Base-by-base conservation (phyloP, 495 filamentous ascomycete species). In the Entonaema liquescens region DNA sequence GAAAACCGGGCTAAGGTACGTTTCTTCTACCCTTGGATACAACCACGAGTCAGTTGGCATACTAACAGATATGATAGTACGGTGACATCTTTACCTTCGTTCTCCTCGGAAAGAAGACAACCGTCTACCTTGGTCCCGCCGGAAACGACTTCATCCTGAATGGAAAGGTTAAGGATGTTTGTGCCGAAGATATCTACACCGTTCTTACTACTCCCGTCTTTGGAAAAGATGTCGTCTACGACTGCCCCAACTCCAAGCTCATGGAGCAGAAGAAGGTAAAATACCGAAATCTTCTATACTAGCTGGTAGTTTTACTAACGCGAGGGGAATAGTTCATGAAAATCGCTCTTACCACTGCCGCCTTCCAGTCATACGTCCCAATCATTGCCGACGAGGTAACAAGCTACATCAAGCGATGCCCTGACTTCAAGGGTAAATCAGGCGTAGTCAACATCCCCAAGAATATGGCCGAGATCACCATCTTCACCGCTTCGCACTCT, bases 131-230 rank as follows among this genome's bases (percentile, higher is more conserved):
- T 52, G 93, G 93, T 1, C 81, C 87, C n/a, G 82, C 90, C 65
- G 93, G 93, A 63, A 96, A 94, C 76, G 90, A 94, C 28, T 95
- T 95, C 73, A 92, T 95, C 74, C 84, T 95, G 53, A 94, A 95
- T 77, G 92, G 90, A 70, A 95, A 94, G 76, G 83, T 92, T 52
- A 89, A 88, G 74, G 92, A 95, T 76, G 88, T 95, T 49, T 90
- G 87, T 74, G 92, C 92, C 12, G 92, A 95, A 77, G 92, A 95
- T 36, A 87, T 94, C 70, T 95, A 95, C 79, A 87, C 87, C 29
- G 89, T 90, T 49, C 83, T 96, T 50, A 96, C 93, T 5, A 94
- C 91, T 5, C 93, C 93, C 2, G 91, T 96, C 33, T 96, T 96
- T 72, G 93, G 93, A 63, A 88, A 88, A 44, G 92, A 93, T 79